Evolutionary conservation across 2,329 filamentous ascomycete genomes (phyloP).

Genomic region (Talaromyces sp.): DNA sequence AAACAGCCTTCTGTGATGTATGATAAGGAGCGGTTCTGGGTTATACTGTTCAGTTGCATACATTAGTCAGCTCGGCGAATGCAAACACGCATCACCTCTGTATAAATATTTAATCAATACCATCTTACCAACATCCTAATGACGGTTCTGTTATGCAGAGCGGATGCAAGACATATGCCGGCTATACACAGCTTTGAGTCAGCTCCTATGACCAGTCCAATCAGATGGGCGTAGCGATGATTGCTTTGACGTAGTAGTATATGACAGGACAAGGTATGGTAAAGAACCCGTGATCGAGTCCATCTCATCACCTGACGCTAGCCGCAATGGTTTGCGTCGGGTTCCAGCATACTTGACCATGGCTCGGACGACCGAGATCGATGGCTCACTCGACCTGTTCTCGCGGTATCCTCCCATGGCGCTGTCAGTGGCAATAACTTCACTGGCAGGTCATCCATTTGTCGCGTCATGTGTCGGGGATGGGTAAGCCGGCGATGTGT

Average conservation of each 20-base stretch:
- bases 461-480: background rate
- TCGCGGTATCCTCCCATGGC: background rate
- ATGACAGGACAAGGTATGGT: background rate
- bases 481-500: background rate
- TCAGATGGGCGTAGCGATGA: slow-evolving; percentile 1
- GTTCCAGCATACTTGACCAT: background rate
- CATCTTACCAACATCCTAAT: background rate
- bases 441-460: background rate
- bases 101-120: background rate
- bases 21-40: background rate
- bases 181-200: background rate
- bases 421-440: background rate
- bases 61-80: background rate
- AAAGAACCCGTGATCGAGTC: slow-evolving; percentile 4
- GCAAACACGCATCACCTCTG: background rate
- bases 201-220: background rate
- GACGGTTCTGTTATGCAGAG: background rate
- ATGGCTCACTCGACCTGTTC: background rate
- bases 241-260: slow-evolving; percentile 1
- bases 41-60: background rate
- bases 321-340: background rate
- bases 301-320: slow-evolving; percentile 8
- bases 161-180: background rate
- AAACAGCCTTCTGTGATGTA: background rate
- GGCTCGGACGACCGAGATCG: background rate